These are phyloP conservation scores for Coemansia pectinata DNA, from an alignment of 192 early-diverging fungal species.

Conservation along the genomic window DNA sequence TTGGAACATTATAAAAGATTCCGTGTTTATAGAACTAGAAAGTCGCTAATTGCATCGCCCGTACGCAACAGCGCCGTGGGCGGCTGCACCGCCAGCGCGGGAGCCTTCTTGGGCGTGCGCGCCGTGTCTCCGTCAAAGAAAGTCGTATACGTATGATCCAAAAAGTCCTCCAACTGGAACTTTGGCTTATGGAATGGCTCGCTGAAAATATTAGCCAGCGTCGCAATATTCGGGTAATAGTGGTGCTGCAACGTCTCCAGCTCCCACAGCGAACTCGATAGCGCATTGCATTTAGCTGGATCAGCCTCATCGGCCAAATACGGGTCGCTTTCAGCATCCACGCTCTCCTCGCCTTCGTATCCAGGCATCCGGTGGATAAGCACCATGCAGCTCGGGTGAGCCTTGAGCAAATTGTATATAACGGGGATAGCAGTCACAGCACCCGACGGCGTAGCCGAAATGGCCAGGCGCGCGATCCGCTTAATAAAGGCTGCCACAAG, in stretches of 20 bases:
- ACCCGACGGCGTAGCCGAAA: slow-evolving; percentile 84
- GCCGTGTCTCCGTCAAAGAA: slow-evolving; percentile 69
- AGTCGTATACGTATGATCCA: slow-evolving; percentile 86
- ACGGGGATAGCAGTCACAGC: slow-evolving; percentile 85
- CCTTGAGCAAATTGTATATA: slow-evolving; percentile 89
- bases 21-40: slow-evolving; percentile 25
- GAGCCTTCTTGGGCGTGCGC: slow-evolving; percentile 61
- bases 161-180: slow-evolving; percentile 93
- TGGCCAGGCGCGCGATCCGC: slow-evolving; percentile 78
- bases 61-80: slow-evolving; percentile 57
- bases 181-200: slow-evolving; percentile 85
- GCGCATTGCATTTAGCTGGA: slow-evolving; percentile 75
- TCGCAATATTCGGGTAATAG: slow-evolving; percentile 84
- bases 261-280: slow-evolving; percentile 94
- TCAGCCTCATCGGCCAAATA: slow-evolving; percentile 62
- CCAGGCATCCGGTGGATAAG: slow-evolving; percentile 75
- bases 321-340: slow-evolving; percentile 24
- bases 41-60: slow-evolving; percentile 51
- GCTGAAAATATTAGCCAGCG: slow-evolving; percentile 80
- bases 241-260: slow-evolving; percentile 84
- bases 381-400: slow-evolving; percentile 85
- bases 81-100: slow-evolving; percentile 62
- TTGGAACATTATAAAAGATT: background rate
- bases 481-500: slow-evolving; percentile 94
- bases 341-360: slow-evolving; percentile 41